These are phyloP conservation scores for Bidens hawaiensis DNA, from an alignment of 140 eudicot genomes.

Conservation along the genomic window DNA sequence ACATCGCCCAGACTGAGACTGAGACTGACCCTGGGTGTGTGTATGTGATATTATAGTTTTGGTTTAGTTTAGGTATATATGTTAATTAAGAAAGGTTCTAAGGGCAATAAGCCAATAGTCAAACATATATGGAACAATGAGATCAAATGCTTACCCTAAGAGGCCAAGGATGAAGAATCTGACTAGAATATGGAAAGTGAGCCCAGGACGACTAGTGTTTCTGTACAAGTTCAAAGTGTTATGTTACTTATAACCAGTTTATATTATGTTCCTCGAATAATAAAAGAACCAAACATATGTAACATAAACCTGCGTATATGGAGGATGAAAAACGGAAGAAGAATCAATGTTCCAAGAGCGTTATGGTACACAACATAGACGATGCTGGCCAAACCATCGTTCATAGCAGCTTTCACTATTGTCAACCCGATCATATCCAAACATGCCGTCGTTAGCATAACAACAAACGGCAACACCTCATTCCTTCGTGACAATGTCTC, in stretches of 20 bases:
- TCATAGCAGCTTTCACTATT: conserved; percentile 51
- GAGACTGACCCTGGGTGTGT: no score
- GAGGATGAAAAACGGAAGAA: conserved; percentile 40
- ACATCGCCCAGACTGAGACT: no score
- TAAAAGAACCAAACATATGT: not conserved
- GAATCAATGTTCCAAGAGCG: conserved; percentile 48
- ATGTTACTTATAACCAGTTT: no score
- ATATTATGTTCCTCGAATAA: not conserved
- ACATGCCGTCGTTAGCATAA: conserved; percentile 38
- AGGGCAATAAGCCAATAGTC: no score
- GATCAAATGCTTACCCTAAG: conserved; percentile 37
- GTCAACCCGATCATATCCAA: conserved; percentile 40
- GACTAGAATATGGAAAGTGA: conserved; percentile 27
- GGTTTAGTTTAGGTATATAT: no score
- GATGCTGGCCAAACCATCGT: conserved; percentile 37
- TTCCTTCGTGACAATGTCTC: conserved; percentile 12
- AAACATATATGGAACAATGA: no score
- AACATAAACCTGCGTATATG: conserved; percentile 35
- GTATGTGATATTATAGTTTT: no score
- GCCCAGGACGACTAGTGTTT: conserved; percentile 24
- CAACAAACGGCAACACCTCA: conserved; percentile 26
- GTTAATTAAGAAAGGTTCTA: no score
- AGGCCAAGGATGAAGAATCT: conserved; percentile 50
- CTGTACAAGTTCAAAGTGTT: conserved; percentile 16
- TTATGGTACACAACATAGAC: conserved; percentile 46